Percentiles rank a stretch among this genome's conserved stretches.
These are phyloP conservation scores for Rosa multiflora DNA, from an alignment of 306 rosid genomes.

Conservation along the genomic window DNA sequence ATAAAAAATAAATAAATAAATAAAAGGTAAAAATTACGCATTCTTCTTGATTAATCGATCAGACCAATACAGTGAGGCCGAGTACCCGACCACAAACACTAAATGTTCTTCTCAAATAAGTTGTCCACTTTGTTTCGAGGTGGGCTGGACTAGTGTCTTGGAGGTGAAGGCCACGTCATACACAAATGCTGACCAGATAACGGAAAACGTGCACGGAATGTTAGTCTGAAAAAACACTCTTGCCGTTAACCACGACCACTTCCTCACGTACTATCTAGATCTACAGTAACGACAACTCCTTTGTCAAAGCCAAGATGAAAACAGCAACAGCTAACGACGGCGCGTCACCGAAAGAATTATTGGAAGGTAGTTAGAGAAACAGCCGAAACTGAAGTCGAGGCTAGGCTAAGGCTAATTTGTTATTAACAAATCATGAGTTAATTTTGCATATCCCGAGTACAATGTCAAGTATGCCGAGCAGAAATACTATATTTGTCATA, in stretches of 20 bases:
- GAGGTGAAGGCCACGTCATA: constrained; percentile 64
- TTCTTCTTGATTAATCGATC: too few species aligned
- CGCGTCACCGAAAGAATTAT: constrained; percentile 60
- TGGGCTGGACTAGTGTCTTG: constrained; percentile 68
- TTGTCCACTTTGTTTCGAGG: constrained; percentile 37
- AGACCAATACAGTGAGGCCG: neutral
- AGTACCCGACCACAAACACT: too few species aligned
- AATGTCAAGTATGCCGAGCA: too few species aligned
- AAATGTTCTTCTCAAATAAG: neutral
- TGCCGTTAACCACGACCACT: constrained; percentile 72
- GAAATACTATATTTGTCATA: too few species aligned
- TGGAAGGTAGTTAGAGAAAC: constrained; percentile 62
- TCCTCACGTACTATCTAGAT: constrained; percentile 68
- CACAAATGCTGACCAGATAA: constrained; percentile 39
- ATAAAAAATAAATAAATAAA: too few species aligned
- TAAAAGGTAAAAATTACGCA: too few species aligned
- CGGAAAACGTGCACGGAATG: constrained; percentile 45
- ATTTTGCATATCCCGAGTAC: too few species aligned
- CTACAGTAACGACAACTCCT: constrained; percentile 62
- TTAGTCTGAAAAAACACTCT: constrained; percentile 66
- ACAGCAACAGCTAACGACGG: constrained; percentile 25
- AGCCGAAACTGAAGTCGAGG: constrained; percentile 62
- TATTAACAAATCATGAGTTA: constrained; percentile 44
- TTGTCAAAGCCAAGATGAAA: constrained; percentile 54
- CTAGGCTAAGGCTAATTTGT: constrained; percentile 54